These are phyloP conservation scores for Dryas drummondii DNA, from an alignment of 306 rosid species.

Conservation along the genomic window DNA sequence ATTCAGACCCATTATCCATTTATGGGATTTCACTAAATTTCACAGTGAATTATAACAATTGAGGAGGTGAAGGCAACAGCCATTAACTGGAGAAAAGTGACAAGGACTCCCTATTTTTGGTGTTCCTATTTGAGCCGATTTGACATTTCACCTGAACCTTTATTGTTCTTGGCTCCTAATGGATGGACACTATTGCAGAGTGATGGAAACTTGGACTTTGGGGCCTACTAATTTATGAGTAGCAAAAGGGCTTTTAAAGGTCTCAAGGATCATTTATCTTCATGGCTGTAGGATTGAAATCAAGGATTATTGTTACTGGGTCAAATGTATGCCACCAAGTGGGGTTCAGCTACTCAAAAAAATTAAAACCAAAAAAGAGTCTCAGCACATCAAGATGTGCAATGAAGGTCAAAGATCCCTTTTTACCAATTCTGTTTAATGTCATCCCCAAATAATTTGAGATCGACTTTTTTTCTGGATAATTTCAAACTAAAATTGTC, in stretches of 20 bases:
- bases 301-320: conserved; percentile 9
- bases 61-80: conserved; percentile 22
- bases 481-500: no score
- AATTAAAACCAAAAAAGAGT: no score
- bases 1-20: conserved; percentile 1
- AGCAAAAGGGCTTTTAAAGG: conserved; percentile 33
- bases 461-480: no score
- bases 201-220: conserved; percentile 39
- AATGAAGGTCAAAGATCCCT: no score
- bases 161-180: conserved; percentile 38
- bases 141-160: conserved; percentile 54
- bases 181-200: conserved; percentile 25
- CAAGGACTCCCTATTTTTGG: conserved; percentile 43
- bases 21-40: no score
- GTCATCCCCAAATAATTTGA: no score
- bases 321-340: no score
- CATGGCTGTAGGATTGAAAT: conserved; percentile 29
- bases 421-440: no score
- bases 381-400: no score
- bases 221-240: conserved; percentile 60
- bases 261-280: conserved; percentile 23
- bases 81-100: conserved; percentile 53
- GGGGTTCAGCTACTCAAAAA: no score
- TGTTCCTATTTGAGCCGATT: conserved; percentile 46
- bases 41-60: no score